Conservation (phyloP, 2,329 filamentous ascomycete species). For the Monosporascus sp. region DNA sequence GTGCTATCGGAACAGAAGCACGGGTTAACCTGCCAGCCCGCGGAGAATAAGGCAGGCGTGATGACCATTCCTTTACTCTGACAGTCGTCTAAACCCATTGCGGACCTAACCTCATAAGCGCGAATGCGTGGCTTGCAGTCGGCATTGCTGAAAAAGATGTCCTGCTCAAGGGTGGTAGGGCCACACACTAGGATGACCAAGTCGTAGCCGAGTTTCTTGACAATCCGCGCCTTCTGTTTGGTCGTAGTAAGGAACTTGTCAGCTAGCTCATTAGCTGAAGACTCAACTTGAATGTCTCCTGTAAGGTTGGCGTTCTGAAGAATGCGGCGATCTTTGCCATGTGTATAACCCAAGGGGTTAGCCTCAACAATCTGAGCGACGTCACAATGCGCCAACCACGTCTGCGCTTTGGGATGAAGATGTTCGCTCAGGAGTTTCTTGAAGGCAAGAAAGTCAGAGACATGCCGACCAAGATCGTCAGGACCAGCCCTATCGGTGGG, state of each 20-base stretch:
- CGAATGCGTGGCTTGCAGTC: constrained; percentile 7
- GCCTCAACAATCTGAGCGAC: constrained; percentile 11
- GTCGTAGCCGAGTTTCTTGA: constrained; percentile 5
- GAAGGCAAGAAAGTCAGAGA: constrained; percentile 25
- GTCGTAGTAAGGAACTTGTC: constrained; percentile 14
- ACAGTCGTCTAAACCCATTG: constrained; percentile 6
- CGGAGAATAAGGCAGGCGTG: constrained; percentile 24
- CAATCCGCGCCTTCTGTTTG: constrained; percentile 9
- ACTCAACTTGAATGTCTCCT: constrained; percentile 17
- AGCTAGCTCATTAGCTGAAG: constrained; percentile 10
- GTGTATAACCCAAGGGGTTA: constrained; percentile 15
- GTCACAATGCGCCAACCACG: constrained; percentile 23
- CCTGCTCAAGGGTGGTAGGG: constrained; percentile 22
- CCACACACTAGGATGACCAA: constrained; percentile 24
- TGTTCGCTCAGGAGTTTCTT: constrained; percentile 19
- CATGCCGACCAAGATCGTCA: constrained; percentile 23
- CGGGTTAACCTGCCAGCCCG: constrained; percentile 26
- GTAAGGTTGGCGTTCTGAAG: constrained; percentile 8
- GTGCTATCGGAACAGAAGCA: constrained; percentile 11
- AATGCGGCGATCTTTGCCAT: constrained; percentile 19
- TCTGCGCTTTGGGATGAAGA: constrained; percentile 12
- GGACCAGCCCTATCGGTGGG: constrained; percentile 15
- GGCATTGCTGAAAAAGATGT: constrained; percentile 19
- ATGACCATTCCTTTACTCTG: constrained; percentile 14
- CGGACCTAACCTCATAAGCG: constrained; percentile 11